Evolutionary conservation across 2,329 filamentous ascomycete genomes (phyloP).

Genomic region (Xylariaceae sp.): DNA sequence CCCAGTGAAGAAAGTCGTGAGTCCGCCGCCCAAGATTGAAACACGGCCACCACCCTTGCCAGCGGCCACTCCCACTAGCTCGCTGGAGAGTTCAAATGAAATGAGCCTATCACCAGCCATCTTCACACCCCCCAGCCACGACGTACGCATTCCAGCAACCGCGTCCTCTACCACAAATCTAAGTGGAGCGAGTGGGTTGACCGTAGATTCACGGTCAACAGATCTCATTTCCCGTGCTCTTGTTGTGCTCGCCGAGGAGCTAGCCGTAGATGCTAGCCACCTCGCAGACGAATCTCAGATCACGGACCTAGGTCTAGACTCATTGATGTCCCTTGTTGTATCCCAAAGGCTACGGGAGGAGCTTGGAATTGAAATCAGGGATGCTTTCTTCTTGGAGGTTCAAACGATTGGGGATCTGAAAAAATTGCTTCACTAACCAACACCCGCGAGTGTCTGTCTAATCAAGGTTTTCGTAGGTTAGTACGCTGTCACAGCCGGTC

Average conservation of each 20-base stretch:
- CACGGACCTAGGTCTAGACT: neutral
- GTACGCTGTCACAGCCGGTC: too few relatives aligned
- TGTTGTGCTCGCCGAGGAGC: neutral
- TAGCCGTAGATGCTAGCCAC: neutral
- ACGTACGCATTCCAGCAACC: too few relatives aligned
- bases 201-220: neutral
- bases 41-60: neutral
- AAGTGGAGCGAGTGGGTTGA: neutral
- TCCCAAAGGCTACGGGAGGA: neutral
- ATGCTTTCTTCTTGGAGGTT: neutral
- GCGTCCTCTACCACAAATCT: neutral
- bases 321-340: neutral
- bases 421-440: too few relatives aligned
- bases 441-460: too few relatives aligned
- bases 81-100: too few relatives aligned
- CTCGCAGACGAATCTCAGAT: neutral
- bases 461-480: too few relatives aligned
- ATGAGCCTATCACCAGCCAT: too few relatives aligned
- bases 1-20: neutral
- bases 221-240: neutral
- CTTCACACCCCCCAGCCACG: too few relatives aligned
- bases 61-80: neutral
- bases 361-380: neutral
- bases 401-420: neutral
- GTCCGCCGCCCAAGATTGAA: neutral